phyloP scores from a whole-genome alignment of 352 stramenopile genomes.

The Halophytophthora batemanensis region DNA sequence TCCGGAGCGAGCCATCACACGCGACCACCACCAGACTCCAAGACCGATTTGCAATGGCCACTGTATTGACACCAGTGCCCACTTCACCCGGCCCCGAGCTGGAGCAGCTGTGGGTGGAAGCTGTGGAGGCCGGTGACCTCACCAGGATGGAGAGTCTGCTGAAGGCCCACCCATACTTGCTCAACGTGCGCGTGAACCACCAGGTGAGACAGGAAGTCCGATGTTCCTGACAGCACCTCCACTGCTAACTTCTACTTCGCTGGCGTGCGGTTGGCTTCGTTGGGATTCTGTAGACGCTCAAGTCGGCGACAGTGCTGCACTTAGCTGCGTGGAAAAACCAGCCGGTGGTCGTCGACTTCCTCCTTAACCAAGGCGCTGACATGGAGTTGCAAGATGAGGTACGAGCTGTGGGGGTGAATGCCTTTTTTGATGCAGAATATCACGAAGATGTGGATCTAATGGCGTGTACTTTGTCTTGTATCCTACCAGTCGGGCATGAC shows the following conservation, averaged over 20 bases:
- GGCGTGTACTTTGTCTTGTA: neutral
- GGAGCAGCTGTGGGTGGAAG: constrained; percentile 9
- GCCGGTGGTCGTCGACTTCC: constrained; percentile 9
- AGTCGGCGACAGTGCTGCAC: constrained; percentile 24
- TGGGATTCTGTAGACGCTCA: constrained; percentile 13
- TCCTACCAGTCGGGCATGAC: constrained; percentile 21
- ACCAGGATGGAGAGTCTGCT: constrained; percentile 9
- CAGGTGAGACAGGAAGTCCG: no score
- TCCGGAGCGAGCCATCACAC: no score
- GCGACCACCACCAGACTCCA: no score
- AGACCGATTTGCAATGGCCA: no score
- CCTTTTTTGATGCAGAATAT: no score
- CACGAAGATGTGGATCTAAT: no score
- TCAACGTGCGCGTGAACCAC: constrained; percentile 14
- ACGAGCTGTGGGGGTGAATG: no score
- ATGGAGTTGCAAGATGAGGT: constrained; percentile 24
- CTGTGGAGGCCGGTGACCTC: constrained; percentile 13
- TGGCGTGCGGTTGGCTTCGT: neutral
- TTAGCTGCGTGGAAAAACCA: constrained; percentile 30
- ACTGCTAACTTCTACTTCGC: neutral
- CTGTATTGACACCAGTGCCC: neutral
- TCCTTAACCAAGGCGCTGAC: constrained; percentile 22
- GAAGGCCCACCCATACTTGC: constrained; percentile 15
- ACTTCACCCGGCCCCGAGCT: no score
- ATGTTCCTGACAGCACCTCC: neutral